Percentiles rank a stretch among this genome's conserved stretches.
Evolutionary conservation across 2,329 filamentous ascomycete species (phyloP).

Genomic region (Aspergillus proliferans): DNA sequence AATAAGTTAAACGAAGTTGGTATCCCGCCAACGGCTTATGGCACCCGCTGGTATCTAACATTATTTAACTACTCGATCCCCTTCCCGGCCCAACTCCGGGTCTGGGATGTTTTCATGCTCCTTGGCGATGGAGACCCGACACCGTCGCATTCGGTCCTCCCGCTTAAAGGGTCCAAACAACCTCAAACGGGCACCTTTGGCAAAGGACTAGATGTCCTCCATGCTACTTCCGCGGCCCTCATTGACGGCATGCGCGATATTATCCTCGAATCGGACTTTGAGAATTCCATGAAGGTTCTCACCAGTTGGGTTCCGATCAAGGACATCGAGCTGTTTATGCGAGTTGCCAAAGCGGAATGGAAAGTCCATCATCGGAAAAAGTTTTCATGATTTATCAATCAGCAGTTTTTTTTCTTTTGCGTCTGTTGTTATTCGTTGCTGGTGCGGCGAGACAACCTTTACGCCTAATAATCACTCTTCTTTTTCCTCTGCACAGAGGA

Average conservation of each 20-base stretch:
- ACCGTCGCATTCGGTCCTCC: conserved; percentile 5
- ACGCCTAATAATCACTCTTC: background rate
- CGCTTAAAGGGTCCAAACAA: conserved; percentile 4
- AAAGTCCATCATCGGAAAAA: conserved; percentile 56
- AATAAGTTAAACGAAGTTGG: conserved; percentile 68
- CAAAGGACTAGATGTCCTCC: conserved; percentile 74
- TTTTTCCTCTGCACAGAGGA: background rate
- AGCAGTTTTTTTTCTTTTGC: background rate
- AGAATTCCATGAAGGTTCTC: conserved; percentile 94
- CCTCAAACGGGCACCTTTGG: conserved; percentile 39
- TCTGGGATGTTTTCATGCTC: conserved; percentile 98
- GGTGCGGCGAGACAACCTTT: too few species aligned
- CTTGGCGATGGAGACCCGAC: conserved; percentile 63
- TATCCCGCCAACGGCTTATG: conserved; percentile 87
- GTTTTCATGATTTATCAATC: background rate
- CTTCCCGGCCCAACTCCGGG: conserved; percentile 84
- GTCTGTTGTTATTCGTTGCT: too few species aligned
- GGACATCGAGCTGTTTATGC: conserved; percentile 90
- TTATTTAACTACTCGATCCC: conserved; percentile 96
- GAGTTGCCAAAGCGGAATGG: conserved; percentile 80
- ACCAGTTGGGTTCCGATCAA: conserved; percentile 91
- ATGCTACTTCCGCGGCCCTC: conserved; percentile 81
- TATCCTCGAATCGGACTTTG: conserved; percentile 86
- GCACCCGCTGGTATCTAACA: conserved; percentile 94
- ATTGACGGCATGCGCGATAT: conserved; percentile 87